Evolutionary conservation across 768 basidiomycete genomes (phyloP).

Genomic region (Rhodotorula kratochvilovae): DNA sequence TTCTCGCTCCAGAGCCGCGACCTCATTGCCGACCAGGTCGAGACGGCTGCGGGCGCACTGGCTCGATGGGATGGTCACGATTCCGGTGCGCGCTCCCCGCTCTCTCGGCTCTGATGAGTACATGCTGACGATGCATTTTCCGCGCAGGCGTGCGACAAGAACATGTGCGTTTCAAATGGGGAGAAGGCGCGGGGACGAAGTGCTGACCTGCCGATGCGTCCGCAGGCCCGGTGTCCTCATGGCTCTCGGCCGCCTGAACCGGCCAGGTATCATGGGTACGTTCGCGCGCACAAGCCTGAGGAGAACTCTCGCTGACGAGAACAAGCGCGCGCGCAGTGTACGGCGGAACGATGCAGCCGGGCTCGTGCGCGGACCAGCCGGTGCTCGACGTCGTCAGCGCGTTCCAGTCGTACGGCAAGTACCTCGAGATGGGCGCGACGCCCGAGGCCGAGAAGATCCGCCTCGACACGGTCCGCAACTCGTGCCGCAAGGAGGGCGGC

Average conservation of each 20-base stretch:
- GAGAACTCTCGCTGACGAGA: background rate
- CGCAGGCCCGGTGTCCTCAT: slow-evolving; percentile 88
- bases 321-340: slow-evolving; percentile 56
- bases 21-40: slow-evolving; percentile 94
- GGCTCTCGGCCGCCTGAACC: slow-evolving; percentile 90
- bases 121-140: background rate
- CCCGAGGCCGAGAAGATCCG: slow-evolving; percentile 73
- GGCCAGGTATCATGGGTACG: slow-evolving; percentile 78
- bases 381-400: slow-evolving; percentile 93
- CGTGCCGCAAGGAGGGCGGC: slow-evolving; percentile 87
- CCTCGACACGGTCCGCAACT: slow-evolving; percentile 80
- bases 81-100: slow-evolving; percentile 63
- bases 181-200: background rate
- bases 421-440: slow-evolving; percentile 81
- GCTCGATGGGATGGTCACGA: slow-evolving; percentile 93
- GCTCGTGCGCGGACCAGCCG: slow-evolving; percentile 80
- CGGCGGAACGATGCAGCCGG: slow-evolving; percentile 88
- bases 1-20: slow-evolving; percentile 92
- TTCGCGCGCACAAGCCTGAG: background rate
- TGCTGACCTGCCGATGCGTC: background rate
- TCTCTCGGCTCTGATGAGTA: background rate
- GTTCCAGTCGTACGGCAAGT: slow-evolving; percentile 96
- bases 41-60: slow-evolving; percentile 95
- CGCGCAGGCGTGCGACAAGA: slow-evolving; percentile 66
- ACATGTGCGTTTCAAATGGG: slow-evolving; percentile 55